Base-by-base conservation (phyloP, 192 early-diverging fungal genomes). In the Umbelopsis isabellina region DNA sequence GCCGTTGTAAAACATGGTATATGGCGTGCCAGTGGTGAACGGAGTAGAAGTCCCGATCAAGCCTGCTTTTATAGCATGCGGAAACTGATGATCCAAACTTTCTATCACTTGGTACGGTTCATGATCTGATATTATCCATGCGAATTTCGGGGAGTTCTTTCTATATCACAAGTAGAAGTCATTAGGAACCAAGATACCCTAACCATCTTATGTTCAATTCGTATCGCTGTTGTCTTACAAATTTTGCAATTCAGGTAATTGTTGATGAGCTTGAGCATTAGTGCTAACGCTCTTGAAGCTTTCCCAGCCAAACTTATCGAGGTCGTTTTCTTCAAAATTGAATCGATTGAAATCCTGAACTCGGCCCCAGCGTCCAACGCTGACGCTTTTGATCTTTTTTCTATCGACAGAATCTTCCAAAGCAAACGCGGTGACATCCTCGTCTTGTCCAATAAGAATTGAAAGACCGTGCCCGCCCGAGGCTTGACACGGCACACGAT, bases 81-180 rank as follows among this genome's bases (percentile, higher is more conserved):
- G 80, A 51, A 69, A 83, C 13, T 82, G 72, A 64, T 76, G 49
- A 72, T 87, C 86, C 10, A 87, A 61, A 1, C 79, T 74, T 52
- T 84, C 76, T n/a, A 85, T 48, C 49, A 85, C 70, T 65, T 84
- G 75, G 49, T 87, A 80, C 6, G 85, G 84, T 37, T 87, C 86
- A 41, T 79, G 51, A 75, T 87, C 84, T 3, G 84, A 83, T 23
- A 79, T 47, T 46, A 85, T 68, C 10, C 82, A 67, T 18, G 83
- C 68, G 72, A 58, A 46, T 9, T 50, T 20, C 11, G 69, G 69
- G 2, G 13, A 23, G 5, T 27, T 13, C 25, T 61, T 45, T n/a
- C 69, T 58, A 23, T 2, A 69, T 49, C 18, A 21, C 20, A 27
- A 20, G 3, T 7, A 69, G 1, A 48, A 49, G 27, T 48, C 50